Percentiles rank a stretch among this genome's conserved stretches.
Evolutionary conservation across 1,284 basidiomycete genomes (phyloP).

Genomic region (Meira miltonrushii): DNA sequence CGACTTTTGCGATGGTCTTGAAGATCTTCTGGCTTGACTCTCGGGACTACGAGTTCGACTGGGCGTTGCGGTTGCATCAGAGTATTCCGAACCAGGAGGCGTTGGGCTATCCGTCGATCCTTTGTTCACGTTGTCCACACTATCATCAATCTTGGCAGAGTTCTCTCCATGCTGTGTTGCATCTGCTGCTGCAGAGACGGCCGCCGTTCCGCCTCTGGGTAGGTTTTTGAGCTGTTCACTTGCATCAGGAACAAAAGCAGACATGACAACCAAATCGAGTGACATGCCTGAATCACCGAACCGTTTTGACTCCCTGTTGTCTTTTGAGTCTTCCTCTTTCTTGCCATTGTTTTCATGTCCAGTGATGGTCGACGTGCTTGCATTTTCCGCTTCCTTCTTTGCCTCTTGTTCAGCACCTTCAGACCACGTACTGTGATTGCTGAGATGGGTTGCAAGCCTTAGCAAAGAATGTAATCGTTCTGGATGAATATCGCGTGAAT

Average conservation of each 20-base stretch:
- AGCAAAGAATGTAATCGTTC: constrained; percentile 32
- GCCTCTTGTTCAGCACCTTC: background rate
- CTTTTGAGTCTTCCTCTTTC: constrained; percentile 7
- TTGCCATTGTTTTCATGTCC: background rate
- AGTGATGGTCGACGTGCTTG: constrained; percentile 10
- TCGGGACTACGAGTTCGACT: background rate
- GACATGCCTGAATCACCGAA: constrained; percentile 29
- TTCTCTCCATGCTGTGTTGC: constrained; percentile 22
- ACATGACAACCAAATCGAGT: constrained; percentile 40
- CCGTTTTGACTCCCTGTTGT: too few relatives aligned
- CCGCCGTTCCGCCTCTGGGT: constrained; percentile 21
- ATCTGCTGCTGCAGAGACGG: constrained; percentile 30
- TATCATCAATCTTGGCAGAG: constrained; percentile 10
- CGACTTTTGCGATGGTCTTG: background rate
- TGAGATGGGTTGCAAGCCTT: constrained; percentile 27
- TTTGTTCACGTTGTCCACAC: background rate
- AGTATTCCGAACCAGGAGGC: constrained; percentile 3
- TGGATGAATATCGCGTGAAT: constrained; percentile 23
- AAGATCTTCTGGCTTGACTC: background rate
- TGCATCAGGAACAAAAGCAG: constrained; percentile 27
- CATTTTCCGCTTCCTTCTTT: constrained; percentile 1
- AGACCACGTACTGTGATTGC: constrained; percentile 2
- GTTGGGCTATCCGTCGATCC: constrained; percentile 7
- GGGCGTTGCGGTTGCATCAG: constrained; percentile 9
- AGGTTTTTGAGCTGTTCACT: background rate